Evolutionary conservation across 805 yeast genomes (phyloP).

Genomic region (Komagataella ulmi): DNA sequence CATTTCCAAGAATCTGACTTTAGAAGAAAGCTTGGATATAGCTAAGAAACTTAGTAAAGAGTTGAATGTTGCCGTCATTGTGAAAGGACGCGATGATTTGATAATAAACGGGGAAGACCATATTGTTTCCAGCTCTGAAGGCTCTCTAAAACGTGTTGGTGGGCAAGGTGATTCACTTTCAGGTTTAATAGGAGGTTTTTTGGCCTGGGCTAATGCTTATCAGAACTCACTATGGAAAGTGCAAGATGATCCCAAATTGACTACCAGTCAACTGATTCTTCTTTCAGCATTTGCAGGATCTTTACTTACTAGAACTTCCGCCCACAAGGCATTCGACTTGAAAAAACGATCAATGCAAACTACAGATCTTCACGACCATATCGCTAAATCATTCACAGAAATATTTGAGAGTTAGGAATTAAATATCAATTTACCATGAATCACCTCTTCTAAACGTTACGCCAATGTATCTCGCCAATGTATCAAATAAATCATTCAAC

Average conservation of each 20-base stretch:
- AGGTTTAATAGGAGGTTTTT: conserved; percentile 72
- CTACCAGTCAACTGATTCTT: conserved; percentile 18
- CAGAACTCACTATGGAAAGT: conserved; percentile 44
- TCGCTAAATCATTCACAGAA: conserved; percentile 49
- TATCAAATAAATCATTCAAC: conserved; percentile 41
- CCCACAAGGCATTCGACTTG: conserved; percentile 46
- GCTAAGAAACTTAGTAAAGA: conserved; percentile 29
- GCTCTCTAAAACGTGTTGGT: conserved; percentile 75
- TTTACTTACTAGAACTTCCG: conserved; percentile 50
- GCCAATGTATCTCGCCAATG: conserved; percentile 60
- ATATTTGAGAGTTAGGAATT: conserved; percentile 8
- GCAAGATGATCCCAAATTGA: conserved; percentile 16
- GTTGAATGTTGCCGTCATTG: conserved; percentile 44
- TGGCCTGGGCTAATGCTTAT: conserved; percentile 68
- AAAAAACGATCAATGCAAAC: conserved; percentile 79
- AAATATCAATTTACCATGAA: conserved; percentile 10
- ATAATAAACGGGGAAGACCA: conserved; percentile 37
- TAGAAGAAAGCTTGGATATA: conserved; percentile 9
- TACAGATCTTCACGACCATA: conserved; percentile 57
- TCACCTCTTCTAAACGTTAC: conserved; percentile 32
- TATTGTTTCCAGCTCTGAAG: conserved; percentile 32
- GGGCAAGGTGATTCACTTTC: conserved; percentile 95
- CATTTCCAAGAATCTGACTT: not conserved
- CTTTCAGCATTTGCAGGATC: conserved; percentile 66
- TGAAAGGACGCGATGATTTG: conserved; percentile 62